Base-by-base conservation (phyloP, 1,284 basidiomycete species). In the Cutaneotrichosporon sp. region DNA sequence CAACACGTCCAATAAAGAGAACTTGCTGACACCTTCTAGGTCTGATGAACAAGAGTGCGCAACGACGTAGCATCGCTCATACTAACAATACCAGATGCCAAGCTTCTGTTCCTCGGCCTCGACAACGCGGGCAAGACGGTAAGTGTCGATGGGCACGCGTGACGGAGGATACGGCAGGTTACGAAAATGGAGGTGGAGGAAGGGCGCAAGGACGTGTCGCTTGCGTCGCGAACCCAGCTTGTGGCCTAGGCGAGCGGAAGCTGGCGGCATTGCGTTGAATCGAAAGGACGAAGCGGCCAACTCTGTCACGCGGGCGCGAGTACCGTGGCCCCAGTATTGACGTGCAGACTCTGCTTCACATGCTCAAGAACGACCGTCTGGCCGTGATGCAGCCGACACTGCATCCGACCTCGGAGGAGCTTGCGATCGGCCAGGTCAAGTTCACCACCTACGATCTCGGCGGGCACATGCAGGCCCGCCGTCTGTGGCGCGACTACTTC, bases 61-160 rank as follows among this genome's bases (percentile, higher is more conserved):
- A 30, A 30, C 26, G 7, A 10, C 26, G 71, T 66, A 38, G 34
- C 43, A 4, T 13, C 23, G 10, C 22, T 5, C 15, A 30, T 17
- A 26, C 46, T 49, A 30, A 34, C 37, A 26, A 26, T 17, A 17
- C 13, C 53, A 75, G 73, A 69, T 72, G 94, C 94, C 64, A 98
- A 98, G 84, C 97, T 99, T 76, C 84, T 99, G 63, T 99, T 99
- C 84, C 83, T 97, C 52, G 96, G 96, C 68, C 84, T 98, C 50
- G 96, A 97, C 75, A 97, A 97, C 80, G 96, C 96, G 54, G 96
- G 96, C 70, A 99, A 99, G 83, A 99, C 96, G 60, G 94, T 97
- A 65, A 58, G 86, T 72, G 36, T 30, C 8, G 47, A 14, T 40
- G 26, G 4, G 38, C 17, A 9, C 9, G 37, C 17, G 37, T 21